Percentiles rank a stretch among this genome's conserved stretches.
These are phyloP conservation scores for Cocos nucifera DNA, from an alignment of 176 grass and related monocot genomes.

Conservation along the genomic window DNA sequence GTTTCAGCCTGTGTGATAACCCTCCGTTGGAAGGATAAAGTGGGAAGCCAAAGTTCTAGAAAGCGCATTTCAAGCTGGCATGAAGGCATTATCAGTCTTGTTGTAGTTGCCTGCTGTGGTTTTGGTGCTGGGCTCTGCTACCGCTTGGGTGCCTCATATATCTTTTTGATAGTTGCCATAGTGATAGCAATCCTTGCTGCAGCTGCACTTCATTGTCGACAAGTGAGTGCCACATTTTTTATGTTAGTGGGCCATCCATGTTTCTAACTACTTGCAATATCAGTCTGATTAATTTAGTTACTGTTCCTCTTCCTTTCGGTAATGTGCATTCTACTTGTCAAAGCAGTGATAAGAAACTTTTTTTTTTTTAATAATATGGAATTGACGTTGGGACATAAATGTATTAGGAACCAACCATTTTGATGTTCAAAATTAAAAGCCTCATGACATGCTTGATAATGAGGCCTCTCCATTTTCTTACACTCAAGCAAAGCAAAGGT, in stretches of 20 bases:
- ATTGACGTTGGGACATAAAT: too few species aligned
- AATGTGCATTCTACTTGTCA: too few species aligned
- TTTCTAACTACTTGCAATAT: too few species aligned
- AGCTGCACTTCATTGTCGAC: conserved; percentile 59
- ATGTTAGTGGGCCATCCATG: neutral
- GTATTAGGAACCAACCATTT: too few species aligned
- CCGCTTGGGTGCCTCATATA: conserved; percentile 38
- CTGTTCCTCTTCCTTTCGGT: too few species aligned
- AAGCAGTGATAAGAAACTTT: too few species aligned
- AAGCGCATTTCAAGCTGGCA: conserved; percentile 50
- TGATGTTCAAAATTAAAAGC: too few species aligned
- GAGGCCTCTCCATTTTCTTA: too few species aligned
- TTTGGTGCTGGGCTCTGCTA: conserved; percentile 69
- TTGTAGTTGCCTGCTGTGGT: conserved; percentile 52
- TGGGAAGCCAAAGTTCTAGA: conserved; percentile 29
- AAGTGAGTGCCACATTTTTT: conserved; percentile 31
- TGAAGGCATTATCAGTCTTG: conserved; percentile 71
- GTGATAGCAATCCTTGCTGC: conserved; percentile 46
- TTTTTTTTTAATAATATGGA: too few species aligned
- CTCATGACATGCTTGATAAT: too few species aligned
- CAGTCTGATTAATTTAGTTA: too few species aligned
- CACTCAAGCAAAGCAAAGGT: too few species aligned
- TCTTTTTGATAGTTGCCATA: conserved; percentile 43
- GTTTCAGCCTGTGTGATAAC: conserved; percentile 95
- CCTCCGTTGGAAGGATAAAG: conserved; percentile 74